Evolutionary conservation across 1,284 basidiomycete genomes (phyloP), one percentile per base, ranked within the genome.

Genomic region (Pyrrhoderma noxium): DNA sequence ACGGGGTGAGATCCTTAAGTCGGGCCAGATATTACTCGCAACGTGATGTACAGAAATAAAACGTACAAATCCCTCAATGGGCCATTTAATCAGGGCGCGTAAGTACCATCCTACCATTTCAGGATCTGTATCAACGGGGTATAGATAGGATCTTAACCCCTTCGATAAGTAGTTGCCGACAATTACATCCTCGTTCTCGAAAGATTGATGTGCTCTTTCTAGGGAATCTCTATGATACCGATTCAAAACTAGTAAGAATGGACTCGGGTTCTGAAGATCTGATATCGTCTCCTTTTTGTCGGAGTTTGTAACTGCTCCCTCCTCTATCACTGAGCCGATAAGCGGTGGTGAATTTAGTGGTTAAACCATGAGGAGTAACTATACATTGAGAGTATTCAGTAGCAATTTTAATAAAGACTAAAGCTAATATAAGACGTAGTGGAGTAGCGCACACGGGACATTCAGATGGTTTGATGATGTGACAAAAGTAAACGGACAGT

Each of bases 31-130:
- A 56, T 74, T 80, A 42, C 72, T 75, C 4, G 89, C 81, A 19
- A 95, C 65, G 61, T 96, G 93, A 63, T 93, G 89, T 3, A 87
- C 60, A 0, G 89, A 91, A 3, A 95, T 65, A 44, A 79, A 67
- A 49, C 77, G 74, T 56, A 92, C 61, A 63, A 95, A 86, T 0
- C 77, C 84, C 2, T 75, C 69, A 5, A 77, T 11, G 44, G 68
- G 48, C 44, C 67, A 60, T 59, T 75, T 73, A 40, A 77, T 60
- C 13, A 78, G 67, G 19, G 74, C 72, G 9, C 73, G 68, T 19
- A 84, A 67, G 59, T 82, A 85, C 35, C 76, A 74, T 1, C 77
- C 72, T 5, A 94, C 62, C 51, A 95, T 71, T 53, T 87, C 79
- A 3, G 71, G 60, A 59, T 89, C 80, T 1, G 49, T 66, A 63